These are phyloP conservation scores for Phytophthora melonis DNA, from an alignment of 352 stramenopile species.

Conservation along the genomic window DNA sequence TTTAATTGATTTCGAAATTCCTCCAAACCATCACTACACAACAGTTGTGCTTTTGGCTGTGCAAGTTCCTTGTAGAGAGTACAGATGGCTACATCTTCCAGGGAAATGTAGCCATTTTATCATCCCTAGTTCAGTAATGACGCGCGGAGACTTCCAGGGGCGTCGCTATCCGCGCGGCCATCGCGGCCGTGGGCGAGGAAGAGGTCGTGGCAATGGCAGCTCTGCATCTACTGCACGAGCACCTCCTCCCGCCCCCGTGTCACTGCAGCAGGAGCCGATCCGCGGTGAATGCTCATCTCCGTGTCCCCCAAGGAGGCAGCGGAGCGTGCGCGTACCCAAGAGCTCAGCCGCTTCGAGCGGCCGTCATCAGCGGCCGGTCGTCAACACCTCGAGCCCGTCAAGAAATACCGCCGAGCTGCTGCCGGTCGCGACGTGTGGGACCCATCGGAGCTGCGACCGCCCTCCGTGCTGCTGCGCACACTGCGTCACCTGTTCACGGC, in stretches of 20 bases:
- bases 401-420: slow-evolving; percentile 67
- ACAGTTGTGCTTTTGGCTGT: too few relatives aligned
- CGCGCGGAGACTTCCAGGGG: background rate
- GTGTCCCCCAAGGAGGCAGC: slow-evolving; percentile 45
- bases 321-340: slow-evolving; percentile 41
- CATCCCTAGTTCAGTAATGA: background rate
- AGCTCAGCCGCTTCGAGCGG: slow-evolving; percentile 66
- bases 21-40: too few relatives aligned
- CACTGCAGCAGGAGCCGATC: slow-evolving; percentile 26
- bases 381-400: slow-evolving; percentile 40
- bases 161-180: background rate
- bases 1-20: too few relatives aligned
- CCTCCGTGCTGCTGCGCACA: slow-evolving; percentile 48
- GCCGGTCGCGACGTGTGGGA: slow-evolving; percentile 47
- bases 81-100: too few relatives aligned
- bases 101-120: background rate
- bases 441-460: slow-evolving; percentile 41
- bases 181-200: slow-evolving; percentile 1
- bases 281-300: slow-evolving; percentile 42
- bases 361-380: background rate
- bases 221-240: background rate
- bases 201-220: background rate
- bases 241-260: background rate
- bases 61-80: too few relatives aligned
- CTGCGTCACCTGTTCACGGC: slow-evolving; percentile 54